These are phyloP conservation scores for Tulasnella sp. DNA, from an alignment of 768 basidiomycete species.

Conservation along the genomic window DNA sequence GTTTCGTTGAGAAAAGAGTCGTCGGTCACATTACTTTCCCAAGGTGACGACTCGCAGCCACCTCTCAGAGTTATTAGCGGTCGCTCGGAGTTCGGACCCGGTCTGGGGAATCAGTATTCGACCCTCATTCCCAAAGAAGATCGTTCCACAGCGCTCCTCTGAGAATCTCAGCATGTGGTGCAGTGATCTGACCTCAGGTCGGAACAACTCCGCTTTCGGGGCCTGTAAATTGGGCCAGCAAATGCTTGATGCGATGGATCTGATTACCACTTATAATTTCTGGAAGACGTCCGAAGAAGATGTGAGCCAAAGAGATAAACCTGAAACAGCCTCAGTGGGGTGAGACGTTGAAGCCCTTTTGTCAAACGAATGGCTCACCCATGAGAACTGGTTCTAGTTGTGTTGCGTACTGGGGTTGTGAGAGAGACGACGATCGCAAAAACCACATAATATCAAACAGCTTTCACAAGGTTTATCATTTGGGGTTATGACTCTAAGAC, in stretches of 20 bases:
- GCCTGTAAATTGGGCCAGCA: constrained; percentile 55
- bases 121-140: constrained; percentile 40
- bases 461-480: neutral
- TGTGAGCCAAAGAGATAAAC: neutral
- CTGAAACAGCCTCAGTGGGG: neutral
- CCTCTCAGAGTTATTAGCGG: constrained; percentile 69
- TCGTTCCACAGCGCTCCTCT: constrained; percentile 31
- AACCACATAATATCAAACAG: neutral
- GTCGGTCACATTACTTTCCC: constrained; percentile 44
- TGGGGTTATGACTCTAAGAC: neutral
- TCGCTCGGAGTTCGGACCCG: constrained; percentile 25
- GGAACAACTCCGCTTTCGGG: constrained; percentile 45
- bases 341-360: neutral
- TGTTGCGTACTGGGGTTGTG: too few relatives aligned
- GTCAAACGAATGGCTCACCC: constrained; percentile 7
- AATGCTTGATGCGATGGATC: constrained; percentile 26
- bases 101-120: constrained; percentile 81
- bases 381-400: too few relatives aligned
- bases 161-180: constrained; percentile 33
- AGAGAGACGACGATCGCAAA: neutral
- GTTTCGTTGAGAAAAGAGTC: constrained; percentile 41
- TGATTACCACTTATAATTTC: neutral
- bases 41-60: constrained; percentile 36
- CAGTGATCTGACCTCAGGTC: constrained; percentile 56
- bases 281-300: too few relatives aligned